phyloP scores from a whole-genome alignment of 1,139 yeast species.

The Taphrina deformans region DNA sequence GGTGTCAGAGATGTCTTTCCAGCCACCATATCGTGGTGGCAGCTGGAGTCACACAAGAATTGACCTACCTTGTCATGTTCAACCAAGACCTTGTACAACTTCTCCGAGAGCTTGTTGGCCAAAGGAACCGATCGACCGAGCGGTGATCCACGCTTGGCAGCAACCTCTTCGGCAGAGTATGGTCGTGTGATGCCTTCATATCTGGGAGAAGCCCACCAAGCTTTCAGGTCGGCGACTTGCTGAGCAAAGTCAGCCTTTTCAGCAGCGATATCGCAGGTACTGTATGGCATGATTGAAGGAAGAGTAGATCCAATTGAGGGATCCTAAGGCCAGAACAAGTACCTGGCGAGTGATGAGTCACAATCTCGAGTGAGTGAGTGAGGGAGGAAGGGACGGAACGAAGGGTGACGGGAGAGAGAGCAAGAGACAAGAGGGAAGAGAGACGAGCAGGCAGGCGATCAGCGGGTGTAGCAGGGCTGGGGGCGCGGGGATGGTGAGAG shows the following conservation, averaged over 20 bases:
- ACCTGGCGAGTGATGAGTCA: no score
- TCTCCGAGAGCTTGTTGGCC: constrained; percentile 79
- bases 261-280: constrained; percentile 57
- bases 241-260: constrained; percentile 67
- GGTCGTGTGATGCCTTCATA: constrained; percentile 87
- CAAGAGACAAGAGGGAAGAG: not conserved
- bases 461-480: not conserved
- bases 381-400: not conserved
- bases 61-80: constrained; percentile 27
- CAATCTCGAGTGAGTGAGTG: not conserved
- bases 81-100: constrained; percentile 57
- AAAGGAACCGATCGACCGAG: constrained; percentile 57
- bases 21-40: not conserved
- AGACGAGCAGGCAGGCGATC: not conserved
- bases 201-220: constrained; percentile 94
- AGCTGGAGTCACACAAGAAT: not conserved
- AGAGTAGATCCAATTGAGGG: not conserved
- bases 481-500: not conserved
- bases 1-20: no score
- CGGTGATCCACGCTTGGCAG: constrained; percentile 84
- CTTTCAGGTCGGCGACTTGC: constrained; percentile 69
- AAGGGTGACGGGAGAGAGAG: not conserved
- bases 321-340: not conserved
- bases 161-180: constrained; percentile 86
- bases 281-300: constrained; percentile 47